A percentile compares a stretch with the other conserved stretches of the same genome.
phyloP scores from a whole-genome alignment of 768 basidiomycete species.

The Lentinula sp. region DNA sequence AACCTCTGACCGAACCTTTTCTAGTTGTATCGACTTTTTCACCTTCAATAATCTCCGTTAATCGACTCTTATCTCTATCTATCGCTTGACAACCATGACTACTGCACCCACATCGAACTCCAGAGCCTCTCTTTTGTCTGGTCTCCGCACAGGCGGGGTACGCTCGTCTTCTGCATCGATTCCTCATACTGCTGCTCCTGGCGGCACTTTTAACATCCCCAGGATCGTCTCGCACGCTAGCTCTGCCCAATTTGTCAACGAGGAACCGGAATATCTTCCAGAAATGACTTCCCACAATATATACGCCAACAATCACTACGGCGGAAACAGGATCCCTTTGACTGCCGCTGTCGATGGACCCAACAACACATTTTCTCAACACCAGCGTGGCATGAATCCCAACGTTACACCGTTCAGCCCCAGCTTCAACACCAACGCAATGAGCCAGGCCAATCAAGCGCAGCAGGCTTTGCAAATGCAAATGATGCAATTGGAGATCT shows the following conservation, averaged over 20 bases:
- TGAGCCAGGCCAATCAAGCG: slow-evolving; percentile 38
- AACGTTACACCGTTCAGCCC: slow-evolving; percentile 52
- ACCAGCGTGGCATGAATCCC: slow-evolving; percentile 49
- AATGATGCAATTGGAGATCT: slow-evolving; percentile 78
- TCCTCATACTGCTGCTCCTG: slow-evolving; percentile 66
- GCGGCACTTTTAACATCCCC: slow-evolving; percentile 57
- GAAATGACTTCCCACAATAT: slow-evolving; percentile 50
- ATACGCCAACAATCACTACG: slow-evolving; percentile 37
- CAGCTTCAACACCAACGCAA: slow-evolving; percentile 36
- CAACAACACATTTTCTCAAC: slow-evolving; percentile 63
- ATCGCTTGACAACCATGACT: slow-evolving; percentile 31
- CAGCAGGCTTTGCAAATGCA: slow-evolving; percentile 77
- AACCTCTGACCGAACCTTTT: slow-evolving; percentile 7
- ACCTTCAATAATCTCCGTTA: slow-evolving; percentile 22
- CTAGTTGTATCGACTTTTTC: slow-evolving; percentile 26
- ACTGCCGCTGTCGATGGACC: slow-evolving; percentile 69
- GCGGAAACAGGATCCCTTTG: slow-evolving; percentile 44
- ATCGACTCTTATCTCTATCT: slow-evolving; percentile 10
- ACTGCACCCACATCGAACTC: slow-evolving; percentile 39
- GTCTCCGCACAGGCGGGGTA: slow-evolving; percentile 87
- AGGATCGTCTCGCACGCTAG: slow-evolving; percentile 45
- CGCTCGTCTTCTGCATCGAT: slow-evolving; percentile 59
- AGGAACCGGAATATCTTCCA: slow-evolving; percentile 55
- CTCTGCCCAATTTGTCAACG: slow-evolving; percentile 37
- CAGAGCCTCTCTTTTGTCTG: slow-evolving; percentile 82